A percentile compares a stretch with the other conserved stretches of the same genome.
Conservation (phyloP, 73 alveolate species). For the Paramecium sexaurelia region DNA sequence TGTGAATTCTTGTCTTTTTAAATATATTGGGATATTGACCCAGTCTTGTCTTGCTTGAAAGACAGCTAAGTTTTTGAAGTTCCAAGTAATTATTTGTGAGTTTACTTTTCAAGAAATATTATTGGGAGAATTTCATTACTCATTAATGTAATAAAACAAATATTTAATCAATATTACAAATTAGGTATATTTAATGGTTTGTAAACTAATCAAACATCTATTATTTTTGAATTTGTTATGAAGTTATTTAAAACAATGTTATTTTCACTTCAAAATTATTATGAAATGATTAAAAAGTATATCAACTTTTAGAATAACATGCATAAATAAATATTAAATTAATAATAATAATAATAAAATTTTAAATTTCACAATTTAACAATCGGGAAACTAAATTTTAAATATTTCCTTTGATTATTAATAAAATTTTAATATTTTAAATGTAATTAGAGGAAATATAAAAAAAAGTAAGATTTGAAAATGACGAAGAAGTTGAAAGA, state of each 20-base stretch:
- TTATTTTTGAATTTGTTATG: too few relatives aligned
- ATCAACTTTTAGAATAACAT: too few relatives aligned
- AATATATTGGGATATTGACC: not conserved
- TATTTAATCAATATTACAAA: not conserved
- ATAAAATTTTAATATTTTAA: not conserved
- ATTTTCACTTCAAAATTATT: too few relatives aligned
- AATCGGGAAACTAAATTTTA: too few relatives aligned
- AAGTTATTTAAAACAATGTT: too few relatives aligned
- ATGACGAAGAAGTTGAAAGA: not conserved
- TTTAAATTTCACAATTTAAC: too few relatives aligned
- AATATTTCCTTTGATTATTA: too few relatives aligned
- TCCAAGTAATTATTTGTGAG: not conserved
- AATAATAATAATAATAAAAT: too few relatives aligned
- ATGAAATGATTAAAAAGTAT: too few relatives aligned
- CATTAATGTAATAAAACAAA: not conserved
- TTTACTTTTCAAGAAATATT: not conserved
- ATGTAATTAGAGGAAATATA: not conserved
- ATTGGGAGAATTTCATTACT: not conserved
- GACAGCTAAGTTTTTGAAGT: not conserved
- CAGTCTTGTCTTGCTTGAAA: not conserved
- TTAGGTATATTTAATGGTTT: not conserved
- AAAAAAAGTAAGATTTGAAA: constrained; percentile 22
- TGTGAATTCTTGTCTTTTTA: not conserved
- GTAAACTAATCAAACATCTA: too few relatives aligned
- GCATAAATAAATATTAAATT: too few relatives aligned